Evolutionary conservation across 83 land plant species (phyloP).

Genomic region (Picea mariana): DNA sequence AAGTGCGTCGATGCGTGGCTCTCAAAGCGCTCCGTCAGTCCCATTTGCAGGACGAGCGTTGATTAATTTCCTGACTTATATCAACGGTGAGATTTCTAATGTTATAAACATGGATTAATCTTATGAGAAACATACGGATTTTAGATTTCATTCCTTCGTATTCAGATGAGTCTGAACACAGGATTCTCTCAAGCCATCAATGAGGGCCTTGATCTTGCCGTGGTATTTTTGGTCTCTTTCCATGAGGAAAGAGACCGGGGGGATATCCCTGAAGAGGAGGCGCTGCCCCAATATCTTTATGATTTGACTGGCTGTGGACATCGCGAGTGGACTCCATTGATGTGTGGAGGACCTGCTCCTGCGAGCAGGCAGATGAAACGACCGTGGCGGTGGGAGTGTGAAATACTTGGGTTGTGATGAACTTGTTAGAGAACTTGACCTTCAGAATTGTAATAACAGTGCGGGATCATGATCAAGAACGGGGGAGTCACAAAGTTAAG

Average conservation of each 20-base stretch:
- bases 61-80: too few species aligned
- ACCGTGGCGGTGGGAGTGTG: conserved; percentile 76
- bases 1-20: too few species aligned
- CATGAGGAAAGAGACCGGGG: conserved; percentile 62
- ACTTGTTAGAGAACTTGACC: conserved; percentile 88
- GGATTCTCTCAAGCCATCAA: conserved; percentile 69
- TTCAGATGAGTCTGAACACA: conserved; percentile 57
- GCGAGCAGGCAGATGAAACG: conserved; percentile 74
- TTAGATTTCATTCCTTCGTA: too few species aligned
- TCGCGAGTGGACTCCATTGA: conserved; percentile 62
- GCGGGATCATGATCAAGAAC: too few species aligned
- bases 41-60: too few species aligned
- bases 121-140: too few species aligned
- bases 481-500: too few species aligned
- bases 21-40: too few species aligned
- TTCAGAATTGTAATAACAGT: too few species aligned
- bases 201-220: conserved; percentile 88
- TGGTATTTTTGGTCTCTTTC: conserved; percentile 86
- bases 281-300: conserved; percentile 78
- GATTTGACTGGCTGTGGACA: conserved; percentile 79
- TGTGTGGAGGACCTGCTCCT: conserved; percentile 63
- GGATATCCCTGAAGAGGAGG: conserved; percentile 65
- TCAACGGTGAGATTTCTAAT: too few species aligned
- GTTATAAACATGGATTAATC: too few species aligned
- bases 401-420: conserved; percentile 70